Evolutionary conservation across 768 basidiomycete species (phyloP).

Genomic region (Lyophyllum shimeji): DNA sequence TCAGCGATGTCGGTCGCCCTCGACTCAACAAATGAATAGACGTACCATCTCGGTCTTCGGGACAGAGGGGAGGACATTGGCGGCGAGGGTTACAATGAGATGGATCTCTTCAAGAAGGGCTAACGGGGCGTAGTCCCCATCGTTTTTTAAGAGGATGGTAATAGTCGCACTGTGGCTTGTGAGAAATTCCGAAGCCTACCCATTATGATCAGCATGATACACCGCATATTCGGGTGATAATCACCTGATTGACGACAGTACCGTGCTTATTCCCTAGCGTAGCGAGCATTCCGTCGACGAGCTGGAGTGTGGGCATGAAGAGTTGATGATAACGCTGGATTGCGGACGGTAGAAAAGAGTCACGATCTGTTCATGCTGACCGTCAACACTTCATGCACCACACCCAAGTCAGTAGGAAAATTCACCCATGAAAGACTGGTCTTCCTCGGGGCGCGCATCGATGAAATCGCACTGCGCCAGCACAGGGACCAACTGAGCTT

Average conservation of each 20-base stretch:
- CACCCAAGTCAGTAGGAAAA: background rate
- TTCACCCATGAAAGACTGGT: slow-evolving; percentile 80
- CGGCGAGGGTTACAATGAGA: slow-evolving; percentile 72
- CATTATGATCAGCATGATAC: background rate
- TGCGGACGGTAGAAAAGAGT: slow-evolving; percentile 85
- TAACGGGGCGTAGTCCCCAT: slow-evolving; percentile 58
- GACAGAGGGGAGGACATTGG: slow-evolving; percentile 66
- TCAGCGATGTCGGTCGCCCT: background rate
- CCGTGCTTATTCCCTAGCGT: slow-evolving; percentile 71
- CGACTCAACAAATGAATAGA: slow-evolving; percentile 11
- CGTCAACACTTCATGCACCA: background rate
- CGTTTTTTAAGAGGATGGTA: slow-evolving; percentile 77
- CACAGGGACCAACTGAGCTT: slow-evolving; percentile 70
- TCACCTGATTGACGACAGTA: slow-evolving; percentile 71
- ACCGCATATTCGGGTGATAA: background rate
- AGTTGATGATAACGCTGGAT: slow-evolving; percentile 90
- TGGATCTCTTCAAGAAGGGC: slow-evolving; percentile 77
- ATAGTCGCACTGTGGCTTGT: slow-evolving; percentile 82
- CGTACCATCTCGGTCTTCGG: slow-evolving; percentile 79
- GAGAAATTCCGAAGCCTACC: slow-evolving; percentile 77
- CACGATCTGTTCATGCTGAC: slow-evolving; percentile 53
- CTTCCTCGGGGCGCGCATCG: slow-evolving; percentile 80
- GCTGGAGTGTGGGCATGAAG: slow-evolving; percentile 82
- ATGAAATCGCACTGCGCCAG: slow-evolving; percentile 86
- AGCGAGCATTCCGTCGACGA: slow-evolving; percentile 74